Base-by-base conservation (phyloP, 192 early-diverging fungal genomes). In the Nowakowskiella sp. region DNA sequence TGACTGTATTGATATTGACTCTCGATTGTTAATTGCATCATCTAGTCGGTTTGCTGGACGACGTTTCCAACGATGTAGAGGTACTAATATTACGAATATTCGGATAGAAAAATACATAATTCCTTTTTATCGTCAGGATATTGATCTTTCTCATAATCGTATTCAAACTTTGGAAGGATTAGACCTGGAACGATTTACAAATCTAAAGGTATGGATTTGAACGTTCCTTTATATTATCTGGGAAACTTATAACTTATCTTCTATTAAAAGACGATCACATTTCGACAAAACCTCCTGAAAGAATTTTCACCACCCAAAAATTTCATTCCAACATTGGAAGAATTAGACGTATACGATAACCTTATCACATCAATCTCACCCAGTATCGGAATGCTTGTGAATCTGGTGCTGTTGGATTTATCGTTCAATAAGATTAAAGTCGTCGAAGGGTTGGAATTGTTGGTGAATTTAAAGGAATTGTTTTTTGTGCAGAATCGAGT, bases 281-380 rank as follows among this genome's bases (percentile, higher is more conserved):
- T 51, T 34, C 49, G 49, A 10, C 49, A 51, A 51, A 51, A 51
- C 45, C 24, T 51, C 10, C 28, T 51, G 26, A 51, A 26, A 10
- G 45, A 45, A 45, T 34, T 51, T 5, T 26, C 24, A 34, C 24
- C 28, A 34, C 6, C 45, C 26, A 45, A 51, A 34, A 33, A 33
- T 10, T 33, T 13, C 13, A 39, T 89, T 22, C 49, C 64, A 1
- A 44, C 53, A 2, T 70, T 99, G 25, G 66, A 65, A 8, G 95
- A 99, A 45, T 62, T 97, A 28, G 95, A 99, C 58, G 61, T 97
- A 6, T 99, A 99, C 65, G 95, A 99, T 65, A 99, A 99, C 73
- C 82, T 87, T 8, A 78, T 99, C 44, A 73, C 76, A 7, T 70
- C 76, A 33, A 82, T 95, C 21, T 43, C 19, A 29, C 13, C 42